These are phyloP conservation scores for Delphinella strobiligena DNA, from an alignment of 2,329 filamentous ascomycete genomes.

Conservation along the genomic window DNA sequence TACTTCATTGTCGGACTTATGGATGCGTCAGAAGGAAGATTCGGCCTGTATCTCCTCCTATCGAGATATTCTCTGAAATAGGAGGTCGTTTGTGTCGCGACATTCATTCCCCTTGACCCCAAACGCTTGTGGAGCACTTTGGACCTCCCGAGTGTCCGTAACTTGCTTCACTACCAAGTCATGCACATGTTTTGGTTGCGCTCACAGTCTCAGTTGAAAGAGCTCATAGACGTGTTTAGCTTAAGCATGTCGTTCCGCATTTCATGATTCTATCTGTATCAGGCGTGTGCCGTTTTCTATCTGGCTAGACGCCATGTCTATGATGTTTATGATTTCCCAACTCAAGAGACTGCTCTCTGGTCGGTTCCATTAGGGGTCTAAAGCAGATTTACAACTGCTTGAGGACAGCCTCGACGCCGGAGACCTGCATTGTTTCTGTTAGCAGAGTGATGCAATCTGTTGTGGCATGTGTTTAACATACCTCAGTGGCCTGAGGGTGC, in stretches of 20 bases:
- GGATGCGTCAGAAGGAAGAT: slow-evolving; percentile 31
- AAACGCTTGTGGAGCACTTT: too few species aligned
- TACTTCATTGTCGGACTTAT: slow-evolving; percentile 32
- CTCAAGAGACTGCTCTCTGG: too few species aligned
- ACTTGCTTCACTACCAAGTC: too few species aligned
- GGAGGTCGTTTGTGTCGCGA: slow-evolving; percentile 40
- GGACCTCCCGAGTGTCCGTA: too few species aligned
- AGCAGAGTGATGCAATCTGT: slow-evolving; percentile 5
- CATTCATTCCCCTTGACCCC: too few species aligned
- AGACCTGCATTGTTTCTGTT: slow-evolving; percentile 29
- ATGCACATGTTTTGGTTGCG: too few species aligned
- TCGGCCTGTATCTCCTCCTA: slow-evolving; percentile 42
- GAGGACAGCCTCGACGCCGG: slow-evolving; percentile 35
- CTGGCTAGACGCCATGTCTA: neutral
- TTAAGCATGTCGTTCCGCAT: neutral
- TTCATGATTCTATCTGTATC: neutral
- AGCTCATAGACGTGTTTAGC: too few species aligned
- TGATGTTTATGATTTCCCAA: too few species aligned
- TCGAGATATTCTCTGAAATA: slow-evolving; percentile 33
- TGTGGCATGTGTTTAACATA: slow-evolving; percentile 19
- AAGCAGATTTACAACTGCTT: slow-evolving; percentile 30
- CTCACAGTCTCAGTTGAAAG: too few species aligned
- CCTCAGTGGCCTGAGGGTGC: slow-evolving; percentile 36
- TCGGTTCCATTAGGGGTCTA: neutral
- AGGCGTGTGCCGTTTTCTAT: neutral